Evolutionary conservation across 1,139 yeast species (phyloP), one percentile per base, ranked within the genome.

Genomic region (Blastobotrys malaysiensis): DNA sequence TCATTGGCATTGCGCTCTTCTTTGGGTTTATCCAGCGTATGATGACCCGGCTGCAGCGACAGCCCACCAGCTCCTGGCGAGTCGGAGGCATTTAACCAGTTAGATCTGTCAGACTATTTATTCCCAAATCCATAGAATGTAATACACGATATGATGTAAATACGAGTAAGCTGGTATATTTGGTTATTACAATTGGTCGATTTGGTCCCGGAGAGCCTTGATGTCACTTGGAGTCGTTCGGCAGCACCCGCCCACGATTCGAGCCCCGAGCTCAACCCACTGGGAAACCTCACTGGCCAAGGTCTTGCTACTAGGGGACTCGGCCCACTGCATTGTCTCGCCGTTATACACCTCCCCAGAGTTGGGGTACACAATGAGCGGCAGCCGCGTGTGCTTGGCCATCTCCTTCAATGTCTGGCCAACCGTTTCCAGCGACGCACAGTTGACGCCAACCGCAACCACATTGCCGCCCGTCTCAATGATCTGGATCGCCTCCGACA

Each of bases 31-130:
- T 88, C 48, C 81, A 79, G 61, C 77, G 74, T 54, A 85, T 85
- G 57, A 79, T 82, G 21, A 69, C 73, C 11, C 69, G 77, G 57
- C 73, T 87, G 55, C 93, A 87, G 68, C 69, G 79, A 27, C 73
- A 86, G 52, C 90, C 90, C 1, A 74, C 75, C 31, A 72, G 80
- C 52, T 82, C 87, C 3, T 87, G 95, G 95, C 76, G 93, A 62
- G 84, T 84, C 4, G 65, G 46, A 44, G 44, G 27, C 18, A 50
- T 50, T 21, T 50, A 45, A 26, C 7, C n/a, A n/a, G n/a, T n/a
- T n/a, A n/a, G n/a, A n/a, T n/a, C n/a, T n/a, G n/a, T n/a, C n/a
- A n/a, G 18, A n/a, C 14, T 14, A 27, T 31, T 31, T 31, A 31
- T 31, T 31, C 39, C 39, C 39, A 16, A 31, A 31, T 43, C 5